Evolutionary conservation across 129 eudicot species (phyloP).

Genomic region (Pittosporum tobira): DNA sequence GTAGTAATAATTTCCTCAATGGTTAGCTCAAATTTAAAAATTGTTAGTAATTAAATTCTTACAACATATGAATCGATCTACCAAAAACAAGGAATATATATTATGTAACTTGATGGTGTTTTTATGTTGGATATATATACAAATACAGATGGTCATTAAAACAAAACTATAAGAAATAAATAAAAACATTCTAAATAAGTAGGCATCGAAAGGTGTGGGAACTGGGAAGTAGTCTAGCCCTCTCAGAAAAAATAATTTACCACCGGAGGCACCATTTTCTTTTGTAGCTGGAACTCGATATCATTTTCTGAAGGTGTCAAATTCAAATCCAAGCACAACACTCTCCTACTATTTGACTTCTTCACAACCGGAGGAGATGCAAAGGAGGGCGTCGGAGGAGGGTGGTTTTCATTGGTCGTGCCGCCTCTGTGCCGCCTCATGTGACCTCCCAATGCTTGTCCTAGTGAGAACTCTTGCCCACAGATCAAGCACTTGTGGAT

Average conservation of each 20-base stretch:
- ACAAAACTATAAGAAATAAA: no score
- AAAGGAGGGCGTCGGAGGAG: not conserved
- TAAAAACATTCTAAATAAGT: no score
- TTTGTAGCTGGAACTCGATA: conserved; percentile 9
- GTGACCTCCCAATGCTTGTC: conserved; percentile 65
- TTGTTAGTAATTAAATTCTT: no score
- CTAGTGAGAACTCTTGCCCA: conserved; percentile 46
- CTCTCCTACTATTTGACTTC: conserved; percentile 14
- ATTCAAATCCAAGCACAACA: conserved; percentile 32
- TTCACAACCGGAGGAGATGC: conserved; percentile 2
- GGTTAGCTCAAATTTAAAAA: no score
- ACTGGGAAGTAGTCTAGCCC: no score
- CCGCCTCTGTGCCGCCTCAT: conserved; percentile 38
- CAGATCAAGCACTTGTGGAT: conserved; percentile 45
- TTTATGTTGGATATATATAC: no score
- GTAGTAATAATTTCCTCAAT: no score
- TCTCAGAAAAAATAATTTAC: conserved; percentile 35
- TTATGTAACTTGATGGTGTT: no score
- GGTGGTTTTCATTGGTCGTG: not conserved
- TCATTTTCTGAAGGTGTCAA: conserved; percentile 37
- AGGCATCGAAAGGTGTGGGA: no score
- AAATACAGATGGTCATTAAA: no score
- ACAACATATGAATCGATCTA: no score
- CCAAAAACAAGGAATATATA: no score
- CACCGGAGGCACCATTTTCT: conserved; percentile 41